These are phyloP conservation scores for Solanum hybrid DNA, from an alignment of 305 asterid species.

Conservation along the genomic window DNA sequence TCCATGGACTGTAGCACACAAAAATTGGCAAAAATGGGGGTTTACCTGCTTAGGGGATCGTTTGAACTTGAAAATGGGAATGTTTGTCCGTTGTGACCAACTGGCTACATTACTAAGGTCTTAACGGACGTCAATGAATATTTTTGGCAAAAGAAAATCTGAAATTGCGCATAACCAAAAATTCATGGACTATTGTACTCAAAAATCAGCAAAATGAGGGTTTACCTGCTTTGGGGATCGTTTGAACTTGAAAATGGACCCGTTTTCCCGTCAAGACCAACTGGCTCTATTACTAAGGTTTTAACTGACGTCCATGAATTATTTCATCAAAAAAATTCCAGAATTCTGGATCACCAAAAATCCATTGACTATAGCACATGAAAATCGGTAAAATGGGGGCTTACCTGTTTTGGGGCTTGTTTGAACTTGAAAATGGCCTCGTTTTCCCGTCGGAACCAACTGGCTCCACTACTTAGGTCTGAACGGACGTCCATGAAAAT, in stretches of 20 bases:
- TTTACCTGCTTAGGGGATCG: background rate
- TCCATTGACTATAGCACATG: background rate
- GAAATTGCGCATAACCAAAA: background rate
- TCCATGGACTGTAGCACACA: background rate
- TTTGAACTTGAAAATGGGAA: too few relatives aligned
- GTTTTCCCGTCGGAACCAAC: background rate
- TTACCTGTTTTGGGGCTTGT: background rate
- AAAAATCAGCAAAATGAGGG: background rate
- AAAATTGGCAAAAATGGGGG: background rate
- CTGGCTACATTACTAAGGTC: background rate
- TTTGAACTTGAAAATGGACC: background rate
- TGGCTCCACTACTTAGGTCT: background rate
- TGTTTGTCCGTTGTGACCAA: background rate
- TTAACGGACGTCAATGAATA: too few relatives aligned
- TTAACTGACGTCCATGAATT: background rate
- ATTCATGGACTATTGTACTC: background rate
- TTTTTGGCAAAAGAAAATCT: background rate
- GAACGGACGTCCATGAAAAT: too few relatives aligned
- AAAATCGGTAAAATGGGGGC: background rate
- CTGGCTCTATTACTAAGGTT: too few relatives aligned
- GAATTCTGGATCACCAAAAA: background rate
- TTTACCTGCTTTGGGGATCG: background rate
- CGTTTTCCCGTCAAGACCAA: background rate
- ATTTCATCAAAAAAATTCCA: too few relatives aligned
- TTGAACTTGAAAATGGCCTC: too few relatives aligned